Evolutionary conservation across 179 eudicot genomes (phyloP), one percentile per base, ranked within the genome.

Genomic region (Gypsophila paniculata): DNA sequence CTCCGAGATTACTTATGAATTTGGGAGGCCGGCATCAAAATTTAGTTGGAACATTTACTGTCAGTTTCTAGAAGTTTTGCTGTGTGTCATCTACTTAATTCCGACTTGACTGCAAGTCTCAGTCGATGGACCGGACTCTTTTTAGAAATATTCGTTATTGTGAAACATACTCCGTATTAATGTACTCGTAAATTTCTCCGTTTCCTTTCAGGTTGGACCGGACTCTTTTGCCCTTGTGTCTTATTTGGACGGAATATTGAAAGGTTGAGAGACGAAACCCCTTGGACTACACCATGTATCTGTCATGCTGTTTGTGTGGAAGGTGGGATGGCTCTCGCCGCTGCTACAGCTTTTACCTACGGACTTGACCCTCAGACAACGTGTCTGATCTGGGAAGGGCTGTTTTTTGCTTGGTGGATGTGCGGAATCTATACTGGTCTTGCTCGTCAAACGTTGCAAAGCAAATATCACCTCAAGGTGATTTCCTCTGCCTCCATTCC

Each of bases 351-450:
- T 63, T 76, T 80, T 65, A 74, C 88, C 57, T 83, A 91, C 72
- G 98, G 98, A 38, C 77, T 92, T 53, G 97, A 93, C 71, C 98
- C 97, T 21, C 78, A 82, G 77, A 84, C 93, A 26, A 81, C 93
- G 38, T 86, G 86, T 74, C 90, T 93, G 38, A 75, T 93, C 11
- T 82, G 87, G 58, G 96, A 91, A 82, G 93, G 93, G 66, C 76
- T 91, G 59, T 75, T 93, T 52, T 91, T 91, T 75, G 73, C 96
- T 48, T 93, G 98, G 98, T 91, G 97, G 97, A 89, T 91, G 93
- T 91, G 97, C 73, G 98, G 93, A 64, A 86, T 91, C 67, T 93
- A 89, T 75, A 91, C 93, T 22, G 97, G 98, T 67, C 85, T 88
- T 64, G 81, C 79, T 59, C 81, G 98, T 49, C 97, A 91, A 58